phyloP scores from a whole-genome alignment of 208 protist genomes.

The Wallacemonas sp. region DNA sequence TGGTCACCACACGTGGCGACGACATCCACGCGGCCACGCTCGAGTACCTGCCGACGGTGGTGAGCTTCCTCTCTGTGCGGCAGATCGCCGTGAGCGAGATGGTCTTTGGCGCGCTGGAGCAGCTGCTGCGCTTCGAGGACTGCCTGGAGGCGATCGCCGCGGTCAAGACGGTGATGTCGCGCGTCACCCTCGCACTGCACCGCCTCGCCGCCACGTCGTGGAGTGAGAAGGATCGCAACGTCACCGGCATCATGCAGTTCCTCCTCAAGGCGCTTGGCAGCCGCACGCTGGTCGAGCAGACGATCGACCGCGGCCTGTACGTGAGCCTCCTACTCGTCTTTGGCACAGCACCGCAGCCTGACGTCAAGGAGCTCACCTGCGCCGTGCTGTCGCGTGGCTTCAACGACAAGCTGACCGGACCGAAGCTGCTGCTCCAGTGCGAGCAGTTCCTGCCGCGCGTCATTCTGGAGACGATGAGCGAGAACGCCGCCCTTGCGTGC shows the following conservation, averaged over 20 bases:
- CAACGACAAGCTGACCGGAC: slow-evolving; percentile 88
- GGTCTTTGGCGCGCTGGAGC: slow-evolving; percentile 32
- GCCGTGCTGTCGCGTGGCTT: slow-evolving; percentile 51
- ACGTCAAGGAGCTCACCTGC: slow-evolving; percentile 55
- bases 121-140: slow-evolving; percentile 29
- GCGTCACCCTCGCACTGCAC: slow-evolving; percentile 13
- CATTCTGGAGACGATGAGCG: slow-evolving; percentile 91
- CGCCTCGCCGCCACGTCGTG: slow-evolving; percentile 18
- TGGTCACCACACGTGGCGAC: slow-evolving; percentile 27
- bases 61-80: slow-evolving; percentile 34
- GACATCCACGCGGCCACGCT: slow-evolving; percentile 10
- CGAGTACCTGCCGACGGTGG: slow-evolving; percentile 24
- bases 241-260: slow-evolving; percentile 27
- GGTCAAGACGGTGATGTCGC: slow-evolving; percentile 29
- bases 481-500: slow-evolving; percentile 72
- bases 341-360: slow-evolving; percentile 39
- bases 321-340: slow-evolving; percentile 64
- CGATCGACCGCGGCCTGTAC: slow-evolving; percentile 82
- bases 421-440: slow-evolving; percentile 70
- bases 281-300: slow-evolving; percentile 56
- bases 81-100: slow-evolving; percentile 26
- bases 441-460: slow-evolving; percentile 83
- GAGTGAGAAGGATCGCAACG: slow-evolving; percentile 21
- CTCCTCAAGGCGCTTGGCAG: slow-evolving; percentile 45
- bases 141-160: slow-evolving; percentile 24